Evolutionary conservation across 2,329 filamentous ascomycete species (phyloP), one percentile per base, ranked within the genome.

Genomic region (Hypocreales sp.): DNA sequence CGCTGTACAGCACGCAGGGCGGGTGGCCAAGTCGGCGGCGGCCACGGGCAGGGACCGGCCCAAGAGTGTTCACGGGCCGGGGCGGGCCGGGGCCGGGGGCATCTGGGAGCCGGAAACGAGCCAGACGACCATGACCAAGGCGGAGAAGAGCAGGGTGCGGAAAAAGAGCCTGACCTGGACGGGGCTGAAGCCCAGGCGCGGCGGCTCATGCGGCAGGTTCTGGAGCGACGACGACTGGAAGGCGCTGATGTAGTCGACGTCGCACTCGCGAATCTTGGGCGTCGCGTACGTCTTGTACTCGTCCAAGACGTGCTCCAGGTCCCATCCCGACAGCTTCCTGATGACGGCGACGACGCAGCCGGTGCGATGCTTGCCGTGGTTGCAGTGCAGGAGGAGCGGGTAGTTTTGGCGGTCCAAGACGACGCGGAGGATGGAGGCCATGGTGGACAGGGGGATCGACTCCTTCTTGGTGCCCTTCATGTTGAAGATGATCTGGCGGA

Each of bases 341-440:
- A 92, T 65, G 31, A 79, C 74, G 12, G 73, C 86, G 26, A 86
- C 67, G n/a, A 90, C 77, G 45, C 84, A 93, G 14, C 86, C 86
- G 12, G 86, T 93, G 31, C 86, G 78, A 46, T 94, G 86, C 66
- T 81, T 90, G 46, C 86, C 86, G 40, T 92, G 86, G 47, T 93
- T 94, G 64, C 86, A 94, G 51, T 94, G 86, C 25, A 94, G 67
- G 21, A 93, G 62, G 8, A 94, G 53, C 0, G 86, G 86, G 38
- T 90, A 74, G 35, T 92, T 83, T 19, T 61, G 53, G 26, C 65
- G 65, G 43, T 92, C 69, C 28, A 87, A 61, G 22, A 87, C 66
- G 22, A 87, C 56, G 9, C 67, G 59, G 15, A 92, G 61, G 24
- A 87, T 82, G 7, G 68, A 58, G 35, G 67, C 64, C 64, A 93